These are phyloP conservation scores for Backusella tarrabulga DNA, from an alignment of 192 early-diverging fungal species.

Conservation along the genomic window DNA sequence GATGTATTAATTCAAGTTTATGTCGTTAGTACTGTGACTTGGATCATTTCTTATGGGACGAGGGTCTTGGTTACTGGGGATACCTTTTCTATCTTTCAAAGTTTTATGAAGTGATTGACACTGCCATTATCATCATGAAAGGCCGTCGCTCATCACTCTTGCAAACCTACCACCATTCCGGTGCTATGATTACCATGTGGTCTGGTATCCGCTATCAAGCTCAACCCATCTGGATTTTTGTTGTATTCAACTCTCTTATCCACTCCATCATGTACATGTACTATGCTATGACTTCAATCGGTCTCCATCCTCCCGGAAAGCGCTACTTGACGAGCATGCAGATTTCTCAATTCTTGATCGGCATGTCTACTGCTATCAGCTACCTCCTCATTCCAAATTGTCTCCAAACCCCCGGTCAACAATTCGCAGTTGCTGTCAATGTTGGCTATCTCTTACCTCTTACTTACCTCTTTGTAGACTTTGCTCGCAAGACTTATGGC, in stretches of 20 bases:
- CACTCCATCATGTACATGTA: slow-evolving; percentile 88
- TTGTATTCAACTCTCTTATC: slow-evolving; percentile 82
- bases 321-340: slow-evolving; percentile 78
- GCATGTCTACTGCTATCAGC: slow-evolving; percentile 58
- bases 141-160: slow-evolving; percentile 73
- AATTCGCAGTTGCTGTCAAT: slow-evolving; percentile 60
- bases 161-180: slow-evolving; percentile 86
- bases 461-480: slow-evolving; percentile 77
- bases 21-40: slow-evolving; percentile 59
- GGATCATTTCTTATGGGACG: slow-evolving; percentile 64
- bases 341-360: slow-evolving; percentile 84
- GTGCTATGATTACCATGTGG: slow-evolving; percentile 83
- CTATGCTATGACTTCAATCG: slow-evolving; percentile 75
- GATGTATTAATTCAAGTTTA: neutral
- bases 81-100: slow-evolving; percentile 89
- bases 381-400: slow-evolving; percentile 69
- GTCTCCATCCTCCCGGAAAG: slow-evolving; percentile 77
- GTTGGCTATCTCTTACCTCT: slow-evolving; percentile 72
- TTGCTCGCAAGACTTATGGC: slow-evolving; percentile 71
- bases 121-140: slow-evolving; percentile 81
- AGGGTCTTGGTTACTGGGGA: slow-evolving; percentile 75
- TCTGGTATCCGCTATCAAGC: slow-evolving; percentile 65
- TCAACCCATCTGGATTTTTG: slow-evolving; percentile 81
- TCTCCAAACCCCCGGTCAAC: slow-evolving; percentile 46
- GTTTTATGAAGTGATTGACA: slow-evolving; percentile 88